phyloP scores from a whole-genome alignment of 371 early-diverging fungal genomes.

The Rhizopus arrhizus region DNA sequence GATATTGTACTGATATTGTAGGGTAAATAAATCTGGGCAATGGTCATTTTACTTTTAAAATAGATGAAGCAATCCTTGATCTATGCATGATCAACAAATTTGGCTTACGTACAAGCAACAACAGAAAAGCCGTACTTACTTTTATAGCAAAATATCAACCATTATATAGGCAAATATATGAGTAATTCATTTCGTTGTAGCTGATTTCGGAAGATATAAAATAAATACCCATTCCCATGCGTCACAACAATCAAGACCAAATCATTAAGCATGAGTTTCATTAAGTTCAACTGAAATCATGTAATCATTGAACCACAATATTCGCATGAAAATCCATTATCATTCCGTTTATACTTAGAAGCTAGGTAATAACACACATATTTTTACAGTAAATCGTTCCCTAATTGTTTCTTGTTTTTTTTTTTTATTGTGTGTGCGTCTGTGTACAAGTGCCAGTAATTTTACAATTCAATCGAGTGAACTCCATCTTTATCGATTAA shows the following conservation, averaged over 20 bases:
- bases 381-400: constrained; percentile 47
- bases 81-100: no score
- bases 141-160: background rate
- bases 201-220: constrained; percentile 72
- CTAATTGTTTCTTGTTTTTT: background rate
- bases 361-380: constrained; percentile 63
- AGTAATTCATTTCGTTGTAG: constrained; percentile 76
- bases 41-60: no score
- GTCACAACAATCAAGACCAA: constrained; percentile 84
- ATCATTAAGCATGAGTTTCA: constrained; percentile 79
- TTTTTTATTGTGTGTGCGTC: no score
- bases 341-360: constrained; percentile 79
- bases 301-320: constrained; percentile 65
- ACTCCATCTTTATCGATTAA: constrained; percentile 87
- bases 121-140: background rate
- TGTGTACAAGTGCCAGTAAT: no score
- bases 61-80: no score
- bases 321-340: constrained; percentile 75
- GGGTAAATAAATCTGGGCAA: no score
- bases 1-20: no score
- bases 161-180: constrained; percentile 68
- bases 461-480: constrained; percentile 56
- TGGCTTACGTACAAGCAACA: no score
- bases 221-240: constrained; percentile 82
- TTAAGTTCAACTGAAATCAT: constrained; percentile 63